Conservation (phyloP, 2,329 filamentous ascomycete genomes). For the Cercospora zeina region DNA sequence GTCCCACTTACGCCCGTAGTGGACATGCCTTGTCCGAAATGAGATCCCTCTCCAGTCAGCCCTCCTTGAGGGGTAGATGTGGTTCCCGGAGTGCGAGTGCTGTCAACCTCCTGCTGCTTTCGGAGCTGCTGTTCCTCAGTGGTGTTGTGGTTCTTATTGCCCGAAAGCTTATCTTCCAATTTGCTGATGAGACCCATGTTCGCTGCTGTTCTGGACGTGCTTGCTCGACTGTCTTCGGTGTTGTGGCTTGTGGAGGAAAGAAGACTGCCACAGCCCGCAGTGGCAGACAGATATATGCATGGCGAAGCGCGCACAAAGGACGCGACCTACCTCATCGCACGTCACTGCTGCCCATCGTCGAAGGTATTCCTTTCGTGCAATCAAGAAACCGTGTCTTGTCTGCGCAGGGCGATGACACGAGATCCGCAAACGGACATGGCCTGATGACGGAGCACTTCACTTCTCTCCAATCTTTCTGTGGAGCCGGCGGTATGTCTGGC, state of each 20-base stretch:
- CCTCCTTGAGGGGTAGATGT: constrained; percentile 2
- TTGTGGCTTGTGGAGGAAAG: constrained; percentile 14
- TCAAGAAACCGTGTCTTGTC: not conserved
- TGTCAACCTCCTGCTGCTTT: constrained; percentile 10
- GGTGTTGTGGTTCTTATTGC: constrained; percentile 23
- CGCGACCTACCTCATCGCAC: constrained; percentile 14
- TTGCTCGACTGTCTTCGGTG: not conserved
- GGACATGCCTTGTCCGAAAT: constrained; percentile 11
- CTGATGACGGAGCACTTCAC: constrained; percentile 1
- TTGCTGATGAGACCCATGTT: constrained; percentile 28
- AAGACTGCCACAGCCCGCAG: not conserved
- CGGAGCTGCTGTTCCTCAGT: constrained; percentile 16
- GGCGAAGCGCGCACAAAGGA: not conserved
- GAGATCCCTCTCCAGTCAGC: constrained; percentile 19
- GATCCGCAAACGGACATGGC: not conserved
- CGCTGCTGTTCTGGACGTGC: not conserved
- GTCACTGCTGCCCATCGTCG: constrained; percentile 8
- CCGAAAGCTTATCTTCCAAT: constrained; percentile 28
- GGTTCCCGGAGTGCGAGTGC: constrained; percentile 11
- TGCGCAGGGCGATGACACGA: not conserved
- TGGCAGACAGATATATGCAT: constrained; percentile 6
- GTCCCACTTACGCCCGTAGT: not conserved
- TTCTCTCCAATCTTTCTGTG: constrained; percentile 9
- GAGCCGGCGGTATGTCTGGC: not conserved
- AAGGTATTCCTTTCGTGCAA: not conserved